Evolutionary conservation across 208 protist genomes (phyloP).

Genomic region (Leishmania braziliensis): DNA sequence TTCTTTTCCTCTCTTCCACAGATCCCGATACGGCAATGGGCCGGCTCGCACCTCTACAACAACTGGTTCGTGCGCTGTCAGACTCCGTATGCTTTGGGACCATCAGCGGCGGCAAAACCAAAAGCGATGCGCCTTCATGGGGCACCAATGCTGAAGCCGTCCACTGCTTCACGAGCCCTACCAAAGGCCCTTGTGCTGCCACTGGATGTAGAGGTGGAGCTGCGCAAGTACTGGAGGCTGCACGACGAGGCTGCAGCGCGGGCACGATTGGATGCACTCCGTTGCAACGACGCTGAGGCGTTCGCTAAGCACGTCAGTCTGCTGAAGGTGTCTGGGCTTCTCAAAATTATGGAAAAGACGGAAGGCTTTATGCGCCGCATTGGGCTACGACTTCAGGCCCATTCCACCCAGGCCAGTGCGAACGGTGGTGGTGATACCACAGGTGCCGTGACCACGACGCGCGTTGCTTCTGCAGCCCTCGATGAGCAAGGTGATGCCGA

Average conservation of each 20-base stretch:
- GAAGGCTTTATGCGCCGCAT: constrained; percentile 65
- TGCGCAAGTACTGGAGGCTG: constrained; percentile 45
- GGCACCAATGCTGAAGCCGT: neutral
- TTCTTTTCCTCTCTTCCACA: constrained; percentile 4
- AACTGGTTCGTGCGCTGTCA: constrained; percentile 17
- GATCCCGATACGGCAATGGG: constrained; percentile 15
- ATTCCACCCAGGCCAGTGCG: neutral
- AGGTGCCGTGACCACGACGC: neutral
- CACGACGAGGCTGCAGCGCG: constrained; percentile 46
- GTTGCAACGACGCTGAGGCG: constrained; percentile 44
- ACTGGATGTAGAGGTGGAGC: constrained; percentile 31
- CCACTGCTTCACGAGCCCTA: neutral
- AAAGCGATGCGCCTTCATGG: neutral
- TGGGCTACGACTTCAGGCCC: constrained; percentile 33
- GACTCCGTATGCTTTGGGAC: neutral
- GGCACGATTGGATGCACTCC: constrained; percentile 44
- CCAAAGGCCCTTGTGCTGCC: constrained; percentile 23
- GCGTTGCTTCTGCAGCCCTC: neutral
- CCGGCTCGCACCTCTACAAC: constrained; percentile 23
- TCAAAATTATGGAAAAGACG: constrained; percentile 70
- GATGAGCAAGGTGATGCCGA: neutral
- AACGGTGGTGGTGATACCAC: neutral
- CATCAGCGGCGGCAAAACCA: neutral
- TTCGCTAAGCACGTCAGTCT: constrained; percentile 55
- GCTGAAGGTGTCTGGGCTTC: constrained; percentile 53